phyloP scores from a whole-genome alignment of 1,139 yeast species.

The Zygosaccharomyces pseudobailii region DNA sequence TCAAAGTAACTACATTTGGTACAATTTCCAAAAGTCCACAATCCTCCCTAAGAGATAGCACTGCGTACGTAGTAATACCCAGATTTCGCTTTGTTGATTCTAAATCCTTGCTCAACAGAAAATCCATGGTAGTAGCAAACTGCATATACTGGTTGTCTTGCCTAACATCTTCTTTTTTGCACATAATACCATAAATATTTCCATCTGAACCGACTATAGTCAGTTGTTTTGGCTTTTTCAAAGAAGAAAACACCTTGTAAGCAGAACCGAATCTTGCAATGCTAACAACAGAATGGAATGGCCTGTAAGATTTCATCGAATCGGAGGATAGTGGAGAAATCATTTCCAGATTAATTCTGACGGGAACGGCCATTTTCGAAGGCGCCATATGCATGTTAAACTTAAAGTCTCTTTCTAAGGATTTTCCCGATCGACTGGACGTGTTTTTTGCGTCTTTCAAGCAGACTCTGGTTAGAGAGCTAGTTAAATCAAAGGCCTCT shows the following conservation, averaged over 20 bases:
- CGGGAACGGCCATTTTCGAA: constrained; percentile 75
- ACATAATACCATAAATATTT: constrained; percentile 60
- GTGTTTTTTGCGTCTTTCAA: constrained; percentile 30
- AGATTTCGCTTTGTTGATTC: constrained; percentile 73
- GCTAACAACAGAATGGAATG: constrained; percentile 57
- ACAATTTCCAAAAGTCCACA: constrained; percentile 95
- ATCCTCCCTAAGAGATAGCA: constrained; percentile 78
- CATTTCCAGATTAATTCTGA: constrained; percentile 66
- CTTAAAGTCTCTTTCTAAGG: constrained; percentile 44
- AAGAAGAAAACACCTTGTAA: constrained; percentile 61
- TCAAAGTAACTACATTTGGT: constrained; percentile 72
- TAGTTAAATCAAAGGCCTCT: constrained; percentile 24
- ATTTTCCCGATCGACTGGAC: constrained; percentile 30
- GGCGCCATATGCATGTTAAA: constrained; percentile 50
- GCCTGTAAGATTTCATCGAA: constrained; percentile 41
- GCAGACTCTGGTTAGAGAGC: constrained; percentile 29
- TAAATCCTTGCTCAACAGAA: constrained; percentile 58
- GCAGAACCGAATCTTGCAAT: constrained; percentile 46
- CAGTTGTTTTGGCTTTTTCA: constrained; percentile 83
- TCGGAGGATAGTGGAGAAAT: constrained; percentile 50
- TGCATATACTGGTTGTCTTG: constrained; percentile 96
- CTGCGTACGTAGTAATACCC: constrained; percentile 77
- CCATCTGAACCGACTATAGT: constrained; percentile 79
- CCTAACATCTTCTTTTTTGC: constrained; percentile 89
- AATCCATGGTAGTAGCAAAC: constrained; percentile 81